phyloP scores from a whole-genome alignment of 495 filamentous ascomycete species.

The Clavariopsis aquatica region DNA sequence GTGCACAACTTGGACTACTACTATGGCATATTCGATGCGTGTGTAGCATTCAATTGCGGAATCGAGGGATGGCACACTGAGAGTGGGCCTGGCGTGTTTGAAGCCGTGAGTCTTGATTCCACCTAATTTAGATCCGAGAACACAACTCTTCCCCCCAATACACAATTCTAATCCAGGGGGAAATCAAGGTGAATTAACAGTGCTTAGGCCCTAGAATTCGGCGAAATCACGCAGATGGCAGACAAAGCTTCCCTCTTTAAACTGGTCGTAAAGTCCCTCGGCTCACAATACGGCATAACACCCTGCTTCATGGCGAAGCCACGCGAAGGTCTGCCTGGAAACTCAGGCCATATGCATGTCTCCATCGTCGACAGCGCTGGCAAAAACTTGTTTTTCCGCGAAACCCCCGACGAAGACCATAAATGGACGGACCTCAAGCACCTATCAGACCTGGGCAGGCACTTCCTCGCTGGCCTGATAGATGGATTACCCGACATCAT shows the following conservation, averaged over 20 bases:
- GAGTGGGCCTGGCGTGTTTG: constrained; percentile 91
- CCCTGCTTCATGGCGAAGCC: constrained; percentile 99
- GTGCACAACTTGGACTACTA: constrained; percentile 94
- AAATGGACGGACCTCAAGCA: constrained; percentile 71
- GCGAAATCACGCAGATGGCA: constrained; percentile 81
- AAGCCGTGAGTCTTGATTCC: constrained; percentile 63
- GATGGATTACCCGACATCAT: constrained; percentile 91
- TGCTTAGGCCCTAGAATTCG: constrained; percentile 84
- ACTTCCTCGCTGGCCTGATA: constrained; percentile 89
- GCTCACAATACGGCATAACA: constrained; percentile 82
- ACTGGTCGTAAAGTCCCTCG: constrained; percentile 81
- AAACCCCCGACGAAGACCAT: constrained; percentile 65
- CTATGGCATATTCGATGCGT: constrained; percentile 84
- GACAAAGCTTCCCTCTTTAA: constrained; percentile 93
- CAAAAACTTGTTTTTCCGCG: constrained; percentile 79
- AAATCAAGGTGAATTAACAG: too few species aligned
- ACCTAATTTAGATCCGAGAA: too few species aligned
- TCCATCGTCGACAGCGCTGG: constrained; percentile 67
- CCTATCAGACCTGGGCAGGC: constrained; percentile 84
- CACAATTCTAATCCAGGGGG: too few species aligned
- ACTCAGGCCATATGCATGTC: constrained; percentile 93
- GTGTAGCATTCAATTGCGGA: constrained; percentile 74
- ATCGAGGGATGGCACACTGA: constrained; percentile 99
- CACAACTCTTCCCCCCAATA: too few species aligned
- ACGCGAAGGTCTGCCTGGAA: constrained; percentile 82